Base-by-base conservation (phyloP, 805 yeast genomes). In the Hanseniaspora singularis region DNA sequence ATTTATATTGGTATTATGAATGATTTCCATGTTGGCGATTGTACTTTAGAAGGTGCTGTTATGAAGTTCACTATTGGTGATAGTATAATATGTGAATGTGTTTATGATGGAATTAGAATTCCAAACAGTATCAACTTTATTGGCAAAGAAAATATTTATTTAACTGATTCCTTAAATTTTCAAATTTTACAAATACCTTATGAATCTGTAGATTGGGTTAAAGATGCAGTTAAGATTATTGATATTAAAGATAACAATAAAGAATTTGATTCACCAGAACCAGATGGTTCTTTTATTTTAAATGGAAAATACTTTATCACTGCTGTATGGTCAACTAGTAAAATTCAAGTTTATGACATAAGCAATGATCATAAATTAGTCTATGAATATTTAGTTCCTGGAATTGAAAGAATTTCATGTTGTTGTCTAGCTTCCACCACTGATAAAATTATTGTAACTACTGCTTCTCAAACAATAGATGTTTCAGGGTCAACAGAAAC, bases 1-100 rank as follows among this genome's bases (percentile, higher is more conserved):
- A 71, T 86, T 42, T 80, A 83, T 73, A 75, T 83, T 41, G 95
- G 96, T 1, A 69, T 88, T 18, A 87, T 87, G 94, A 69, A 69
- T 19, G 76, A 76, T 49, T 76, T 74, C 53, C 68, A 65, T 14
- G 57, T 61, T 22, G 62, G 60, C 14, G 55, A 53, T 19, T 56
- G 60, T 14, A 46, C 58, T n/a, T 63, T 66, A 1, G 73, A 73
- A 23, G 96, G 95, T 1, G 68, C 67, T 40, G 56, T 79, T 38
- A 68, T 72, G 55, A 65, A 69, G 34, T 64, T 69, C 44, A 63
- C 66, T 33, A 55, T 67, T 14, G 59, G 61, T 9, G 57, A 57
- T 4, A 53, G 57, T 2, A 34, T 39, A 1, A 20, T 34, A 7
- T 33, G 32, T 36, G 33, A 22, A 4, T 40, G 50, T 32, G 38